Base-by-base conservation (phyloP, 148 eudicot species). In the Heliosperma pusillum region DNA sequence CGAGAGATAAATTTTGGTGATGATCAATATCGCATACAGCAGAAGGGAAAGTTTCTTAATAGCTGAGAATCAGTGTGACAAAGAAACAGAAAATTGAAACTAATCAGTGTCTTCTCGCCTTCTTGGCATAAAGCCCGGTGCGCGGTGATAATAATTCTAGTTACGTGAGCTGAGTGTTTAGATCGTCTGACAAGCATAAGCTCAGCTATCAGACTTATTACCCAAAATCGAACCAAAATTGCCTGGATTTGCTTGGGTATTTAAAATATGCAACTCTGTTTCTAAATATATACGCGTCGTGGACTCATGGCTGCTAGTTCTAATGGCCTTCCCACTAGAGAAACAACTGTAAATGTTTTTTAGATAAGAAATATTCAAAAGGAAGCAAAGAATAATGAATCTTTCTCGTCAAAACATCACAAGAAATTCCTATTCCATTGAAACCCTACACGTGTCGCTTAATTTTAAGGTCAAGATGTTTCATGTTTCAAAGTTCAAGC, bases 1-100 rank as follows among this genome's bases (percentile, higher is more conserved):
- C 78, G 82, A 79, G 26, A 57, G 33, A 66, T 17, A n/a, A 70
- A 26, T 19, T 36, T 65, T 50, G 25, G 25, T 71, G 20, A 26
- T 21, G 16, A 8, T 25, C 26, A 40, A 24, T 10, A n/a, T 9
- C 61, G 21, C n/a, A 74, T 17, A 27, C 47, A 69, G 47, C 30
- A 22, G n/a, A 40, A 50, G 53, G 9, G 13, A 61, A 15, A 55
- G 19, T 2, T 19, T 24, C 61, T 26, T 9, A 20, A 65, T 55
- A 67, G 70, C 55, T 69, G n/a, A 42, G 29, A 15, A 50, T 69
- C 13, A 69, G 29, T 11, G 5, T 45, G 56, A 21, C 30, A 47
- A 33, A 21, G 9, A 66, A 66, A 3, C 25, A 6, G 15, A 66
- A 40, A 33, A n/a, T 36, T 66, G 70, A 36, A 36, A 36, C 42